phyloP scores from a whole-genome alignment of 78 protist species.

The Blattamonas nauphoetae region DNA sequence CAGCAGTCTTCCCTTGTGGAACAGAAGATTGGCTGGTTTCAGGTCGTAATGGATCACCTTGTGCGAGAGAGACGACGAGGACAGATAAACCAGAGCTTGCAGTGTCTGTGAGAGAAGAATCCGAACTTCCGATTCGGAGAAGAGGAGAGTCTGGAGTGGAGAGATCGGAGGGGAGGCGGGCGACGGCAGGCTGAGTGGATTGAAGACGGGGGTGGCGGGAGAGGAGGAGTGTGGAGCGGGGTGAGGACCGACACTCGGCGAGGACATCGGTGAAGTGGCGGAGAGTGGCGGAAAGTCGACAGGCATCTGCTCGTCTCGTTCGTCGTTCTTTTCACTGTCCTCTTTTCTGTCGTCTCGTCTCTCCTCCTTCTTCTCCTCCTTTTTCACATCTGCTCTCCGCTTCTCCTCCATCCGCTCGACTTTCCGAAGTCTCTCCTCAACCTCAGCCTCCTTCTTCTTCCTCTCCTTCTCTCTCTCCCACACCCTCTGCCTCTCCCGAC shows the following conservation, averaged over 20 bases:
- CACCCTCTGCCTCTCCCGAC: not conserved
- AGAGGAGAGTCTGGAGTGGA: not conserved
- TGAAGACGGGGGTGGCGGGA: not conserved
- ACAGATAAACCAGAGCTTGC: constrained; percentile 62
- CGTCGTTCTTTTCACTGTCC: not conserved
- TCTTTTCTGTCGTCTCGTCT: not conserved
- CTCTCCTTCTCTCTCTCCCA: not conserved
- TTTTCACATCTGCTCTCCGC: not conserved
- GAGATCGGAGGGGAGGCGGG: not conserved
- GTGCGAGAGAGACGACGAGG: constrained; percentile 22
- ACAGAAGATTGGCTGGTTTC: constrained; percentile 77
- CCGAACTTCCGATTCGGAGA: constrained; percentile 57
- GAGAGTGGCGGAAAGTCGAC: not conserved
- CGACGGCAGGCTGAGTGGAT: not conserved
- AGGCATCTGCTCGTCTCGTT: not conserved
- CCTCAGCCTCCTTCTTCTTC: not conserved
- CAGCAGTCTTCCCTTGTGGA: constrained; percentile 33
- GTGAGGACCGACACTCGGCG: not conserved
- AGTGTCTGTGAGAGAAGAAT: constrained; percentile 46
- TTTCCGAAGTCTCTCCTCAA: too few species aligned
- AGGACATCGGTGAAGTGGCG: not conserved
- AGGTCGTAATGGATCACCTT: constrained; percentile 80
- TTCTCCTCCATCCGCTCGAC: too few species aligned
- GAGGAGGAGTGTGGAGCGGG: not conserved
- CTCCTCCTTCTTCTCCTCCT: not conserved